These are phyloP conservation scores for Pestalotiopsis sp. DNA, from an alignment of 2,329 filamentous ascomycete species.

Conservation along the genomic window DNA sequence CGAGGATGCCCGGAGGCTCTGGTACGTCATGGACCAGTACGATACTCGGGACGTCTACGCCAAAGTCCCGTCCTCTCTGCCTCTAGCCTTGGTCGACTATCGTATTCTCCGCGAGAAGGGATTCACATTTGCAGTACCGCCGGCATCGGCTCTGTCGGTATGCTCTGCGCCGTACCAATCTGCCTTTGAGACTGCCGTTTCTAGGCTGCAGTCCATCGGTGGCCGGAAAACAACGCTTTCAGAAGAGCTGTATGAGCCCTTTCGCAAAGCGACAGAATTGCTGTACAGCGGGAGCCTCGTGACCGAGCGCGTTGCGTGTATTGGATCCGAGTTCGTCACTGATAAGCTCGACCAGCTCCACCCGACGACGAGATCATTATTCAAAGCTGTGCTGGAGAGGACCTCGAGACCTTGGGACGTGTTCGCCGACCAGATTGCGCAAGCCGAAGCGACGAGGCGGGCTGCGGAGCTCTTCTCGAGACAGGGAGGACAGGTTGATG, in stretches of 20 bases:
- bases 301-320: conserved; percentile 49
- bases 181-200: neutral
- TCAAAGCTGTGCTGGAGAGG: conserved; percentile 38
- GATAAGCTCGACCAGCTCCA: conserved; percentile 43
- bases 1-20: conserved; percentile 49
- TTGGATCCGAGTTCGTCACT: conserved; percentile 37
- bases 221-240: conserved; percentile 38
- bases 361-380: conserved; percentile 42
- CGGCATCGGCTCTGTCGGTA: neutral
- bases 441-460: conserved; percentile 26
- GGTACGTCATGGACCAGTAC: conserved; percentile 43
- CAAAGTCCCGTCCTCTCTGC: neutral
- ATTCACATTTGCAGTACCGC: neutral
- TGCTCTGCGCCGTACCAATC: neutral
- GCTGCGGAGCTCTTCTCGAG: conserved; percentile 21
- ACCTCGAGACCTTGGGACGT: conserved; percentile 43
- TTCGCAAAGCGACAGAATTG: conserved; percentile 44
- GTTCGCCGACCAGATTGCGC: conserved; percentile 38
- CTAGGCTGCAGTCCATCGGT: conserved; percentile 18
- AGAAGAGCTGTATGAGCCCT: conserved; percentile 33
- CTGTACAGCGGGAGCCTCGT: conserved; percentile 57
- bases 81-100: neutral
- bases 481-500: conserved; percentile 39
- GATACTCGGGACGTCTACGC: neutral
- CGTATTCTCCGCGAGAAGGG: neutral